Conservation (phyloP, 768 basidiomycete genomes). For the Termitomyces sp. region DNA sequence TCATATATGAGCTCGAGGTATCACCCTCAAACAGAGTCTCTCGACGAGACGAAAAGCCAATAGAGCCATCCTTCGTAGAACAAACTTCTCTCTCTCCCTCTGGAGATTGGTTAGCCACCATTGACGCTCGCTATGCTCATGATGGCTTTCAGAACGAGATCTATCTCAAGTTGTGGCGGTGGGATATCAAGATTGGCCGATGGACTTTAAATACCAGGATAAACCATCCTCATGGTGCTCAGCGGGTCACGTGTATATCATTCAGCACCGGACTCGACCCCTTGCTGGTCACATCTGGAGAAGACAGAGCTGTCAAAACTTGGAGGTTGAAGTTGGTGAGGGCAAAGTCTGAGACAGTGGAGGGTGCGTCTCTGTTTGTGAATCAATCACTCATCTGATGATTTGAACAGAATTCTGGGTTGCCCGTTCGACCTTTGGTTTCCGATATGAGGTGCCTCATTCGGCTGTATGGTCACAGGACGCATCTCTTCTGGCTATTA, state of each 20-base stretch:
- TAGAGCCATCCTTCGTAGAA: constrained; percentile 77
- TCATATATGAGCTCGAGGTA: constrained; percentile 86
- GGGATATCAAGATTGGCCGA: constrained; percentile 58
- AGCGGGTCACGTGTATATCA: constrained; percentile 55
- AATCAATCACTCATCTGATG: background rate
- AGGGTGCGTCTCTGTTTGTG: constrained; percentile 40
- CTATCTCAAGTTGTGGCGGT: constrained; percentile 89
- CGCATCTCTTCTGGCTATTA: constrained; percentile 77
- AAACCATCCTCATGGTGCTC: constrained; percentile 78
- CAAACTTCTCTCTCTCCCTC: constrained; percentile 57
- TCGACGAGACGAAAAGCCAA: constrained; percentile 67
- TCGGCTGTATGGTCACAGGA: constrained; percentile 80
- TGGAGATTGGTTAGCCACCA: constrained; percentile 91
- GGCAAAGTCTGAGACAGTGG: constrained; percentile 40
- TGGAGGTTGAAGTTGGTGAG: constrained; percentile 63
- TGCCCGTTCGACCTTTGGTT: constrained; percentile 66
- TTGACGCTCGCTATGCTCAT: constrained; percentile 72
- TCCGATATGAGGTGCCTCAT: constrained; percentile 64
- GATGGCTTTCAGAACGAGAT: constrained; percentile 63
- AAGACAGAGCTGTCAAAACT: constrained; percentile 72
- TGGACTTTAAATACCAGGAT: constrained; percentile 87
- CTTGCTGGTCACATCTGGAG: constrained; percentile 67
- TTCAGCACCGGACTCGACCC: constrained; percentile 54
- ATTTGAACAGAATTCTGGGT: constrained; percentile 65
- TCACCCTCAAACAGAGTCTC: constrained; percentile 92